Base-by-base conservation (phyloP, 306 rosid species). In the Macrotyloma uniflorum region DNA sequence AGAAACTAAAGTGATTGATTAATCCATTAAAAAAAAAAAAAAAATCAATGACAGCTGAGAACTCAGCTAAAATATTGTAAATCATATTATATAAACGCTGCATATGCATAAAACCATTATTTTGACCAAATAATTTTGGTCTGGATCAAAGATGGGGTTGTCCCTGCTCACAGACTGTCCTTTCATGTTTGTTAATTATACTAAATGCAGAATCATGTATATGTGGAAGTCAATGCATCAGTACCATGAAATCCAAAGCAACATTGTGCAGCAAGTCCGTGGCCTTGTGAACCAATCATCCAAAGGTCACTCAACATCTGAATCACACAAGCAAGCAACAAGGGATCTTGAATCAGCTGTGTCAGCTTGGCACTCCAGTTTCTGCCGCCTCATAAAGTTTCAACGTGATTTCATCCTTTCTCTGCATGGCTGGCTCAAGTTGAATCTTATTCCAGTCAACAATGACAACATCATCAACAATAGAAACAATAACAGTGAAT, bases 171-270 rank as follows among this genome's bases (percentile, higher is more conserved):
- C 42, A 15, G 5, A 58, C 50, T 75, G 28, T 80, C 33, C 35
- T 19, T 35, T 83, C 38, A n/a, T 79, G 23, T 73, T 61, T 69
- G 71, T 72, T 74, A 74, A 54, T 83, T 72, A 62, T 85, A 66
- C 74, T 11, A 24, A 80, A 71, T 86, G 82, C 70, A 96, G 99
- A 78, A 72, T 93, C 47, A 88, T 93, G 96, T 85, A 87, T 90
- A 91, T 96, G 98, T 96, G 99, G 99, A 90, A 53, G 84, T 85
- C 91, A 78, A 96, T 96, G 98, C 93, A 93, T 79, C 93, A 89
- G 67, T 87, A 90, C 88, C 99, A 96, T 49, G 98, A 96, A 80
- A 81, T 88, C 58, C 99, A 96, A 81, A 93, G 87, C 86, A 80
- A 85, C 87, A 93, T 96, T 42, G 96, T 96, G 82, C 97, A 96